Conservation (phyloP, 441 rosid species). For the Geranium incanum region DNA sequence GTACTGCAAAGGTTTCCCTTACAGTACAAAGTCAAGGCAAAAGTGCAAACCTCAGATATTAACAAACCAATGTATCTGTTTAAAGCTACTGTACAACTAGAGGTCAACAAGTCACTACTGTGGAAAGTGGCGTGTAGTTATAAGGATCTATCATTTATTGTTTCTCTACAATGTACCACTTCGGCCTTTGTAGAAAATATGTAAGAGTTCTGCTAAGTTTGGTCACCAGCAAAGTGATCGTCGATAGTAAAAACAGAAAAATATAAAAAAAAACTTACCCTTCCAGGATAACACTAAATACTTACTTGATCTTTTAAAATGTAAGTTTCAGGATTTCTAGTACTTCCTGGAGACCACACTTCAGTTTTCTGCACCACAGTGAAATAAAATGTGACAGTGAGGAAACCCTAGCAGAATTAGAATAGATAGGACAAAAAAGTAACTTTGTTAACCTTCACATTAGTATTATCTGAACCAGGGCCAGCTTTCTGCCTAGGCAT, state of each 20-base stretch:
- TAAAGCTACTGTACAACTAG: not conserved
- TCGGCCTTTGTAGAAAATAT: too few relatives aligned
- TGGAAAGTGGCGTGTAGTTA: too few relatives aligned
- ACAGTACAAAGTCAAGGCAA: not conserved
- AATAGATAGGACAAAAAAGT: not conserved
- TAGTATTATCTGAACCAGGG: conserved; percentile 38
- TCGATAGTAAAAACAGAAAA: not conserved
- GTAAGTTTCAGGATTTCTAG: conserved; percentile 66
- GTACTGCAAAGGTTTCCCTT: not conserved
- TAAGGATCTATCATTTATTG: not conserved
- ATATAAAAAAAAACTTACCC: not conserved
- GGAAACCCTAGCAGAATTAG: not conserved
- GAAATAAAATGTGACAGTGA: not conserved
- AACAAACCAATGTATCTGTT: too few relatives aligned
- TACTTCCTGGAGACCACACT: conserved; percentile 52
- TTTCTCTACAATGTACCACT: not conserved
- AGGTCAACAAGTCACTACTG: not conserved
- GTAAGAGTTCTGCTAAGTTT: not conserved
- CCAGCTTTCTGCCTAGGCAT: conserved; percentile 69
- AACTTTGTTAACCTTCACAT: conserved; percentile 34
- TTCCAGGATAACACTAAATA: not conserved
- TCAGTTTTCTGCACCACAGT: conserved; percentile 46
- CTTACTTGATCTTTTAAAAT: conserved; percentile 74
- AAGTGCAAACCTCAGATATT: not conserved
- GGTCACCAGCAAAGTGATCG: not conserved